Evolutionary conservation across 768 basidiomycete species (phyloP), one percentile per base, ranked within the genome.

Genomic region (Lentinus tigrinus): DNA sequence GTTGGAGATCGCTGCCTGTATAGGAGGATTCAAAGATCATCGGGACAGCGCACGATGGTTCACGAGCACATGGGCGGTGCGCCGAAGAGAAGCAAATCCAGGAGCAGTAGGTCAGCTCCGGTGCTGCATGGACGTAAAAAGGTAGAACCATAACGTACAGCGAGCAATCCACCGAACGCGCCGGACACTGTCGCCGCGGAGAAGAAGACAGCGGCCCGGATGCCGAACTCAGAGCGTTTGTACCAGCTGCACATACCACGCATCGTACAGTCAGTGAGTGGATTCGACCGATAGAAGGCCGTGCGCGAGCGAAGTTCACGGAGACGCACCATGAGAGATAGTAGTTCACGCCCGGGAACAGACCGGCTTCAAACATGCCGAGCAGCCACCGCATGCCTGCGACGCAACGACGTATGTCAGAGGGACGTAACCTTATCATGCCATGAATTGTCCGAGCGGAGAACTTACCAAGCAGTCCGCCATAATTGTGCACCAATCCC

Each of bases 101-200:
- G 48, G 19, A n/a, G 34, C 46, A 4, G 28, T 40, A 14, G 46
- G 37, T 40, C 52, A 51, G 50, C 52, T 7, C 31, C 47, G 36
- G 46, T n/a, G 28, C 47, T 37, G 31, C 37, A 8, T 26, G 13
- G 11, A 17, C n/a, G 14, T 42, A 31, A 24, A 13, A 27, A 19
- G 40, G 31, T 16, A 31, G 26, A 7, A 26, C 24, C 5, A 13
- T 24, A 17, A 62, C 76, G 57, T 58, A 88, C 88, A 36, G 88
- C 87, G 47, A 91, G 81, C 19, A 90, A 74, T 49, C 88, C 88
- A 52, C 88, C 88, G 62, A 92, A 92, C 21, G 90, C 89, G n/a
- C 91, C 92, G 2, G 89, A 85, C 0, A 89, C 81, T 2, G 88
- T 91, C 0, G 91, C 90, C 3, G 91, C 78, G 0, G 74, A 74